phyloP scores from a whole-genome alignment of 2,329 filamentous ascomycete genomes.

The Scorias spongiosa region DNA sequence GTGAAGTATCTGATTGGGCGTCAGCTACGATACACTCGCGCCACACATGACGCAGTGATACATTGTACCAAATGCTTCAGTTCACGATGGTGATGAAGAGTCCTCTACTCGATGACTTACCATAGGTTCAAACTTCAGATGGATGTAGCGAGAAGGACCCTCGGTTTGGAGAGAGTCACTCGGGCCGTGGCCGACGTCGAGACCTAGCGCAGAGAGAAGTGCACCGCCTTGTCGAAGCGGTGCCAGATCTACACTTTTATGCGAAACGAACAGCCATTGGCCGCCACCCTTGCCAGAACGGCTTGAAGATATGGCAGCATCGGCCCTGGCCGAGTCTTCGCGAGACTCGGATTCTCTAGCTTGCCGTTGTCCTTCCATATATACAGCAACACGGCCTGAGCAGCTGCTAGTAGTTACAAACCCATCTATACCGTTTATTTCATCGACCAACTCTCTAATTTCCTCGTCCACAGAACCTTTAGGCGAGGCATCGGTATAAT shows the following conservation, averaged over 20 bases:
- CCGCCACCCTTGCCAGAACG: conserved; percentile 77
- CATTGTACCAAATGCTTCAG: too few relatives aligned
- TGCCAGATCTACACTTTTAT: conserved; percentile 45
- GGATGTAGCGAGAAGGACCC: conserved; percentile 34
- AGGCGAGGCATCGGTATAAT: conserved; percentile 72
- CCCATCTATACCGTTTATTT: conserved; percentile 60
- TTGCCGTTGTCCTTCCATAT: conserved; percentile 59
- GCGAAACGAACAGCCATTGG: conserved; percentile 75
- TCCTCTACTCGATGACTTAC: conserved; percentile 37
- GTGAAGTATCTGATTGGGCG: conserved; percentile 60
- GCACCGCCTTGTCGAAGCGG: neutral
- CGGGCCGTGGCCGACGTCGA: neutral
- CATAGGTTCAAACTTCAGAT: conserved; percentile 93
- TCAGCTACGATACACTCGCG: neutral
- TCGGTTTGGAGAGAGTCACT: neutral
- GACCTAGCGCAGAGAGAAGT: neutral
- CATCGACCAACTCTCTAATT: conserved; percentile 60
- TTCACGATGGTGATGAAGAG: neutral
- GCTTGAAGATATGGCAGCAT: conserved; percentile 32
- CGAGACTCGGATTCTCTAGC: neutral
- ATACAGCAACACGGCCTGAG: conserved; percentile 73
- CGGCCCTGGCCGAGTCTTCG: neutral
- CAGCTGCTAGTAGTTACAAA: conserved; percentile 90
- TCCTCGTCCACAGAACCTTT: conserved; percentile 75
- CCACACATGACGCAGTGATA: too few relatives aligned